Evolutionary conservation across 1,139 yeast genomes (phyloP), one percentile per base, ranked within the genome.

Genomic region (Saccharomyces uvarum): DNA sequence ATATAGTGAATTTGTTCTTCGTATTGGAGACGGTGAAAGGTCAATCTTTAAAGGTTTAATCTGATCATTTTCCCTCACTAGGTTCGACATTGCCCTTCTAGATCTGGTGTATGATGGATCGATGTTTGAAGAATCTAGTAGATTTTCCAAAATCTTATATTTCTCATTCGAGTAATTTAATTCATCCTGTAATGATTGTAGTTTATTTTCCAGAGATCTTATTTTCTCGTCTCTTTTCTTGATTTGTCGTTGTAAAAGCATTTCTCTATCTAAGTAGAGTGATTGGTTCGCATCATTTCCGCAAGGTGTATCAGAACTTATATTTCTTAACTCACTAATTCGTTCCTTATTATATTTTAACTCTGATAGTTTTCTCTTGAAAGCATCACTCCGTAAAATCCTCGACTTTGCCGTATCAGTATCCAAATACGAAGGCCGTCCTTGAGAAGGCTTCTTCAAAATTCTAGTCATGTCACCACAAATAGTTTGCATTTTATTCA

Each of bases 171-270:
- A 63, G 53, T 66, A 82, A 16, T 80, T 77, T 54, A 84, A 72
- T 2, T 80, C 80, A 71, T 85, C 79, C 65, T 84, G 88, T 47
- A 87, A 79, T 61, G 82, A 86, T 67, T 80, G 73, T 27, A 84
- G 71, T 64, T 79, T 38, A 7, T 3, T 38, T 38, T 38, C 44
- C 44, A 38, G 5, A 3, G 44, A 8, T 38, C 4, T 38, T 38
- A 38, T 38, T 38, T 38, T 38, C 24, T 38, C 44, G 1, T 38
- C 44, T 8, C 44, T 38, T 16, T 38, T 38, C 44, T 16, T 38
- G 1, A 38, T 38, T 38, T 38, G 44, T 9, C 44, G 24, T 21
- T 42, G 44, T 14, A 50, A 13, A 50, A 50, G 48, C 21, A 33
- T 42, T 42, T 50, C 46, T 31, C 47, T 31, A 21, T 53, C 49